A percentile compares a stretch with the other conserved stretches of the same genome.
phyloP scores from a whole-genome alignment of 2,329 filamentous ascomycete species.

The Neonectria punicea region DNA sequence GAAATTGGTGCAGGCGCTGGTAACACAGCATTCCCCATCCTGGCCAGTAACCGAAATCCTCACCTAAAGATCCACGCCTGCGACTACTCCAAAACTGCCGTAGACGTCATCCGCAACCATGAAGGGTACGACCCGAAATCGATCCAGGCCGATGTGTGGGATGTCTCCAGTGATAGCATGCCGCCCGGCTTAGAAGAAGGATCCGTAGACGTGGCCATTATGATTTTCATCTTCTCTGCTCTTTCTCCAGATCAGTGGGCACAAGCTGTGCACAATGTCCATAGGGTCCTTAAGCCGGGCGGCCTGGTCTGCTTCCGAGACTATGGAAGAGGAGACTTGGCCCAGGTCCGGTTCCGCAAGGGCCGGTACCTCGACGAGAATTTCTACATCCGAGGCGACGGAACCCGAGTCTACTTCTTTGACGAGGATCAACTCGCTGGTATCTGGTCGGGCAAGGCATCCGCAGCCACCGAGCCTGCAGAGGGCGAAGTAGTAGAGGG shows the following conservation, averaged over 20 bases:
- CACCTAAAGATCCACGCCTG: slow-evolving; percentile 88
- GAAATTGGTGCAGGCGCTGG: slow-evolving; percentile 96
- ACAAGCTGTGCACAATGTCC: slow-evolving; percentile 82
- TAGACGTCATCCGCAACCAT: slow-evolving; percentile 88
- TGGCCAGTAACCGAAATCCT: slow-evolving; percentile 85
- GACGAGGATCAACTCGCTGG: slow-evolving; percentile 82
- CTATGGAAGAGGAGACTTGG: slow-evolving; percentile 94
- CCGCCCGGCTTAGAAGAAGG: slow-evolving; percentile 80
- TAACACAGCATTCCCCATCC: slow-evolving; percentile 93
- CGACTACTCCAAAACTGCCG: slow-evolving; percentile 95
- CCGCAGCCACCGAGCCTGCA: slow-evolving; percentile 12
- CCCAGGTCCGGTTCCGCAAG: slow-evolving; percentile 97
- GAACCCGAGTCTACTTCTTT: slow-evolving; percentile 97
- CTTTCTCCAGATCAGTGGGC: slow-evolving; percentile 87
- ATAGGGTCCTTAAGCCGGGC: slow-evolving; percentile 86
- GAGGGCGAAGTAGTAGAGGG: slow-evolving; percentile 29
- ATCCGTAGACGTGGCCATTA: slow-evolving; percentile 89
- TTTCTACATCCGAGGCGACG: slow-evolving; percentile 95
- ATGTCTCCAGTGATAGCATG: slow-evolving; percentile 77
- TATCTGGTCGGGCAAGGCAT: slow-evolving; percentile 74
- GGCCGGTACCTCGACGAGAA: slow-evolving; percentile 94
- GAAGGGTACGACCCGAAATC: slow-evolving; percentile 76
- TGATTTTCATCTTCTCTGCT: slow-evolving; percentile 98
- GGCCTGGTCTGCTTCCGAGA: slow-evolving; percentile 96
- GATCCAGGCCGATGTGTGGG: slow-evolving; percentile 95